Conservation (phyloP, 2,329 filamentous ascomycete species). For the Thelonectria olida region DNA sequence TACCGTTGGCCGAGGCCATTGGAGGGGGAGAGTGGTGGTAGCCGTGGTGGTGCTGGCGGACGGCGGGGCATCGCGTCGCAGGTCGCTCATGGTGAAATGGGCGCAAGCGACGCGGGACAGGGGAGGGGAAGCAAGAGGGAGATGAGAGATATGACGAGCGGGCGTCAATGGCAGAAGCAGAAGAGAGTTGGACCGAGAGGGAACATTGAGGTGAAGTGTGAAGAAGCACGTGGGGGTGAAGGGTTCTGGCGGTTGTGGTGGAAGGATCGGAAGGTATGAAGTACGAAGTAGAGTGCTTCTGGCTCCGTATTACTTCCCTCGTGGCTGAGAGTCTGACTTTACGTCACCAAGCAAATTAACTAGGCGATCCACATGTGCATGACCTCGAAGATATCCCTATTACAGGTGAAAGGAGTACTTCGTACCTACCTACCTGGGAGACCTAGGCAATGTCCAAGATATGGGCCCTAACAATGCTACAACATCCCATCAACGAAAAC, state of each 20-base stretch:
- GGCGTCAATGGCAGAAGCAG: constrained; percentile 34
- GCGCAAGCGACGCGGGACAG: constrained; percentile 13
- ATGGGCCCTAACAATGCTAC: too few relatives aligned
- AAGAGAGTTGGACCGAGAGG: constrained; percentile 16
- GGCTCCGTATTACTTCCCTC: too few relatives aligned
- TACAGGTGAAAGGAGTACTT: too few relatives aligned
- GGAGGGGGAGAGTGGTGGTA: constrained; percentile 14
- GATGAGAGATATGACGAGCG: background rate
- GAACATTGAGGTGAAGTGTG: constrained; percentile 10
- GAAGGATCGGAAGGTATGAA: too few relatives aligned
- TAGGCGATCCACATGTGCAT: too few relatives aligned
- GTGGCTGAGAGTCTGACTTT: too few relatives aligned
- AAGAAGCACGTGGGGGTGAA: constrained; percentile 6
- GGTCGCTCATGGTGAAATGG: constrained; percentile 44
- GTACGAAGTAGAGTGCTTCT: too few relatives aligned
- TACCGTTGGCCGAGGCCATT: constrained; percentile 23
- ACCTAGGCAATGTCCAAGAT: too few relatives aligned
- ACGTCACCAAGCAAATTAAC: background rate
- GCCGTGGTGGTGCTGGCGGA: constrained; percentile 24
- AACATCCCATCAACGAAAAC: too few relatives aligned
- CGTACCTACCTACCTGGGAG: too few relatives aligned
- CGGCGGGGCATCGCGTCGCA: constrained; percentile 46
- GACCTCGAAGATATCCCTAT: too few relatives aligned
- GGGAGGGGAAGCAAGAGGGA: background rate
- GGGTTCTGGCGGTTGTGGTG: background rate